phyloP scores from a whole-genome alignment of 2,329 filamentous ascomycete genomes.

The Aspergillus sergii region DNA sequence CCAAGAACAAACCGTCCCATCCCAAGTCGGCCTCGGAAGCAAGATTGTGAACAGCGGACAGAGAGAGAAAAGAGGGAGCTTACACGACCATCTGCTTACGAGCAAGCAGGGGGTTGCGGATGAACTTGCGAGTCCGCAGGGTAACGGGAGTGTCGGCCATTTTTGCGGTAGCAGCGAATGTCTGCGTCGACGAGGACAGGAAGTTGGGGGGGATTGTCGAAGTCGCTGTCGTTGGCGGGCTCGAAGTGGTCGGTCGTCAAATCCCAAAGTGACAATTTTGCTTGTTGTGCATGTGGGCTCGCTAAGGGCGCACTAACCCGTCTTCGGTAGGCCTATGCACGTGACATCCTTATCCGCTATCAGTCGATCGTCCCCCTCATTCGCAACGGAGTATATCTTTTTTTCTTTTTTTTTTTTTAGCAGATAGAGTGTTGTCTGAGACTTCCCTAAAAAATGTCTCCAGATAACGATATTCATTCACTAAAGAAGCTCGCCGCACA shows the following conservation, averaged over 20 bases:
- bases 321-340: slow-evolving; percentile 15
- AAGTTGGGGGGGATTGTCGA: slow-evolving; percentile 33
- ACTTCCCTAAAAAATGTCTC: slow-evolving; percentile 8
- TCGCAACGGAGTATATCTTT: not conserved
- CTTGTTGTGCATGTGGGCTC: slow-evolving; percentile 41
- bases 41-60: slow-evolving; percentile 8
- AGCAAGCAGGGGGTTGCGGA: slow-evolving; percentile 98
- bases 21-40: not conserved
- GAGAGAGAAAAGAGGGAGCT: slow-evolving; percentile 49
- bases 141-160: slow-evolving; percentile 85
- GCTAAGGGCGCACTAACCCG: slow-evolving; percentile 43
- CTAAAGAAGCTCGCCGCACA: slow-evolving; percentile 58
- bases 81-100: slow-evolving; percentile 99
- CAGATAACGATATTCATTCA: slow-evolving; percentile 26
- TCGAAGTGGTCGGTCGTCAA: slow-evolving; percentile 24
- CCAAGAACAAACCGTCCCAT: not conserved
- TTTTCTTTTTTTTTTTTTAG: no score
- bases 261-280: slow-evolving; percentile 34
- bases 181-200: slow-evolving; percentile 32
- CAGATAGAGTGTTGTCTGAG: no score
- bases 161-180: slow-evolving; percentile 58
- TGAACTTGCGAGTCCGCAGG: slow-evolving; percentile 99
- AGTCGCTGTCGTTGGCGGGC: slow-evolving; percentile 33
- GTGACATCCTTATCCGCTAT: slow-evolving; percentile 14
- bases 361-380: not conserved